These are phyloP conservation scores for Glaciozyma antarctica DNA, from an alignment of 768 basidiomycete genomes.

Conservation along the genomic window DNA sequence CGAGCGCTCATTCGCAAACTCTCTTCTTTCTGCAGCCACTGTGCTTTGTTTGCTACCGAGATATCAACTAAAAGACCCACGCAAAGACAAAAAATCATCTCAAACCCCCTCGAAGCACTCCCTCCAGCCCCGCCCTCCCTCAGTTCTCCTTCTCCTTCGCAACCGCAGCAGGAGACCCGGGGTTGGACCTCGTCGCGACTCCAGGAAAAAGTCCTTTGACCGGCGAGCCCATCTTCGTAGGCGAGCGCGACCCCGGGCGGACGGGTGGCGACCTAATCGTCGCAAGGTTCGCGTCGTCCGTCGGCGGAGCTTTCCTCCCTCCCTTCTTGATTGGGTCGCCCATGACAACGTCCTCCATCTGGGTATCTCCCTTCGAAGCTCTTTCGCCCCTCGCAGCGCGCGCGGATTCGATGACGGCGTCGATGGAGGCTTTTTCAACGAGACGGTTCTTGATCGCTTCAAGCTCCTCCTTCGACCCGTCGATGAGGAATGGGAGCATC, in stretches of 20 bases:
- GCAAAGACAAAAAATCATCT: too few relatives aligned
- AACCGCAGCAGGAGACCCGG: background rate
- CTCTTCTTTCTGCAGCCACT: too few relatives aligned
- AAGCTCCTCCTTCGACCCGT: background rate
- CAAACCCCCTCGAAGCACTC: too few relatives aligned
- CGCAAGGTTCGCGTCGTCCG: background rate
- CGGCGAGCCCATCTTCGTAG: background rate
- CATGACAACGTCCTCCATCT: background rate
- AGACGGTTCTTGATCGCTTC: background rate
- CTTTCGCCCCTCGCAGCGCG: background rate
- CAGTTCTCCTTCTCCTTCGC: background rate
- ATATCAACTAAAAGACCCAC: too few relatives aligned
- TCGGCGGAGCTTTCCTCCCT: background rate
- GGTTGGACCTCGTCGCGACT: background rate
- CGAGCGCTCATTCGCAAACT: too few relatives aligned
- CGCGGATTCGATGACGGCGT: background rate
- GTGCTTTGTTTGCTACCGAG: too few relatives aligned
- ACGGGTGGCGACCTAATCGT: too few relatives aligned
- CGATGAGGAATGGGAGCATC: background rate
- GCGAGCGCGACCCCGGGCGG: too few relatives aligned
- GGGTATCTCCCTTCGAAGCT: background rate
- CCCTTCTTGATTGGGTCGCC: background rate
- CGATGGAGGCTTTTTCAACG: background rate
- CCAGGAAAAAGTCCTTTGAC: background rate
- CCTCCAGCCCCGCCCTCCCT: too few relatives aligned